phyloP scores from a whole-genome alignment of 306 rosid species.

The Quercus agrifolia region DNA sequence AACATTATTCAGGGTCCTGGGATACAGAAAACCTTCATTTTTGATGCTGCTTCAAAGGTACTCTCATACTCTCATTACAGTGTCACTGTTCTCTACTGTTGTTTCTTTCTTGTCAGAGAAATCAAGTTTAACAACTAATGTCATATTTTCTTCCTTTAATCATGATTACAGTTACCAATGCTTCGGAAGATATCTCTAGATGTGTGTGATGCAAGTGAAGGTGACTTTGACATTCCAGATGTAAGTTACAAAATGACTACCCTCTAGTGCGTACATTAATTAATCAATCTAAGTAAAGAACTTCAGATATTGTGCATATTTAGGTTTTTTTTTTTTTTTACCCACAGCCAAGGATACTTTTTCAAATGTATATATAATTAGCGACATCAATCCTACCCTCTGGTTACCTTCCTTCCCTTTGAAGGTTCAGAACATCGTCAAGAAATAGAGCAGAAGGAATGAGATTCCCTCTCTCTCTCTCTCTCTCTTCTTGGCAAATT shows the following conservation, averaged over 20 bases:
- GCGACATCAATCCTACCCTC: neutral
- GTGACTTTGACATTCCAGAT: conserved; percentile 63
- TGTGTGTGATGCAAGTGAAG: conserved; percentile 74
- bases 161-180: conserved; percentile 52
- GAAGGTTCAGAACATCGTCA: neutral
- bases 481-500: neutral
- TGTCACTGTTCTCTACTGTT: neutral
- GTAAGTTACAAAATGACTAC: conserved; percentile 41
- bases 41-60: conserved; percentile 62
- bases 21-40: conserved; percentile 53
- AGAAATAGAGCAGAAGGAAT: neutral
- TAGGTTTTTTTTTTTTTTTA: neutral
- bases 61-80: neutral
- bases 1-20: conserved; percentile 60
- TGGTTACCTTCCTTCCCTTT: neutral
- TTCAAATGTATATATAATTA: neutral
- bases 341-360: too few relatives aligned
- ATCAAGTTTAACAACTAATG: conserved; percentile 11
- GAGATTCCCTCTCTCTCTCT: neutral
- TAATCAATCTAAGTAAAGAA: neutral
- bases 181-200: conserved; percentile 72
- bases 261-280: neutral
- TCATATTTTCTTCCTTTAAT: conserved; percentile 10
- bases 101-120: neutral
- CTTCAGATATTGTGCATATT: neutral